Conservation (phyloP, 192 early-diverging fungal species). For the Linnemannia zychae region DNA sequence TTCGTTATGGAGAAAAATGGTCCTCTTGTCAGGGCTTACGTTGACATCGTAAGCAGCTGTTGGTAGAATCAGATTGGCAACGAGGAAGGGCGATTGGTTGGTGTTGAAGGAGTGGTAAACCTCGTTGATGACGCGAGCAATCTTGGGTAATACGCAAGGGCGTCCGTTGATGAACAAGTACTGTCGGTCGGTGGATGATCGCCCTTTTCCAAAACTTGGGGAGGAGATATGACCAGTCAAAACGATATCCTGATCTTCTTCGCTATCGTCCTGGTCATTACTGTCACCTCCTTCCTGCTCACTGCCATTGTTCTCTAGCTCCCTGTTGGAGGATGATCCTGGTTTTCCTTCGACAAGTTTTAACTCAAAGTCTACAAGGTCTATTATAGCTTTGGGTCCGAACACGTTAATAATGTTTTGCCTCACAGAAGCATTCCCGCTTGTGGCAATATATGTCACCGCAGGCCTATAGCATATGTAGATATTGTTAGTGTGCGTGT, state of each 20-base stretch:
- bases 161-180: conserved; percentile 92
- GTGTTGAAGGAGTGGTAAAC: conserved; percentile 77
- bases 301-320: neutral
- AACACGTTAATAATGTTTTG: conserved; percentile 86
- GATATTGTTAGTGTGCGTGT: neutral
- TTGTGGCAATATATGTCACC: conserved; percentile 66
- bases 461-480: conserved; percentile 57
- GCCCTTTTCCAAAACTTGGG: conserved; percentile 74
- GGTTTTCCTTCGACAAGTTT: conserved; percentile 38
- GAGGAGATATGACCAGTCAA: conserved; percentile 71
- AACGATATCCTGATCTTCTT: conserved; percentile 22
- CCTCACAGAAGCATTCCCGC: conserved; percentile 68
- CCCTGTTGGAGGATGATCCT: conserved; percentile 7
- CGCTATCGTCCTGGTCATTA: neutral
- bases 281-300: neutral
- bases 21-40: conserved; percentile 95
- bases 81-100: conserved; percentile 84
- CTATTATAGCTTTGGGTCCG: conserved; percentile 68
- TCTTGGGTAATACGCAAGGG: conserved; percentile 87
- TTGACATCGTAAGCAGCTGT: conserved; percentile 88
- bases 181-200: conserved; percentile 86
- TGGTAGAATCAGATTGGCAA: conserved; percentile 74
- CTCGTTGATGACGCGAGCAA: conserved; percentile 86
- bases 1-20: conserved; percentile 88
- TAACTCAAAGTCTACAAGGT: conserved; percentile 66